Percentiles rank a stretch among this genome's conserved stretches.
These are phyloP conservation scores for Puya raimondii DNA, from an alignment of 176 grass and related monocot genomes.

Conservation along the genomic window DNA sequence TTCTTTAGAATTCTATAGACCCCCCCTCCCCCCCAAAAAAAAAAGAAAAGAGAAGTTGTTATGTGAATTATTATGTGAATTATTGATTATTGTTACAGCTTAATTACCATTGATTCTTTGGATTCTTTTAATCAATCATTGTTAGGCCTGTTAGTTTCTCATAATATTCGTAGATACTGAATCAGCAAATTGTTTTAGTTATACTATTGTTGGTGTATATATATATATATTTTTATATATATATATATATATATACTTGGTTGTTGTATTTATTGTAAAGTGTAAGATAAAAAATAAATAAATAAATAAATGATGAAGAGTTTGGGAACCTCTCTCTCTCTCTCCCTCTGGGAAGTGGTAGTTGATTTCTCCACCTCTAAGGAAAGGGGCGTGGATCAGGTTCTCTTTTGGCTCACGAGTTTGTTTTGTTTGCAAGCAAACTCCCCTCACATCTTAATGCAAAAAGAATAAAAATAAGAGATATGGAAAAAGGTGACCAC, in stretches of 20 bases:
- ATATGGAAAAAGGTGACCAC: background rate
- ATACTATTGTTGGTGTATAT: too few species aligned
- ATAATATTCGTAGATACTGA: too few species aligned
- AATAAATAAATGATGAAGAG: background rate
- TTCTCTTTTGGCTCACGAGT: conserved; percentile 31
- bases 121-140: background rate
- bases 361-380: conserved; percentile 48
- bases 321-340: background rate
- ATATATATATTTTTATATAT: too few species aligned
- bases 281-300: background rate
- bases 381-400: conserved; percentile 33
- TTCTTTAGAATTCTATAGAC: conserved; percentile 16
- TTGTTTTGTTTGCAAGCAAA: conserved; percentile 50
- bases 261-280: background rate
- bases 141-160: too few species aligned
- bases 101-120: background rate
- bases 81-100: background rate
- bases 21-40: background rate
- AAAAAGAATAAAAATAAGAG: background rate
- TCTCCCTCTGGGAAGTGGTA: background rate
- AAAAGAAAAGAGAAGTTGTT: background rate
- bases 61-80: background rate
- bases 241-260: too few species aligned
- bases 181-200: too few species aligned
- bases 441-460: background rate